phyloP scores from a whole-genome alignment of 2,329 filamentous ascomycete species.

The Sordariomycetes sp. region DNA sequence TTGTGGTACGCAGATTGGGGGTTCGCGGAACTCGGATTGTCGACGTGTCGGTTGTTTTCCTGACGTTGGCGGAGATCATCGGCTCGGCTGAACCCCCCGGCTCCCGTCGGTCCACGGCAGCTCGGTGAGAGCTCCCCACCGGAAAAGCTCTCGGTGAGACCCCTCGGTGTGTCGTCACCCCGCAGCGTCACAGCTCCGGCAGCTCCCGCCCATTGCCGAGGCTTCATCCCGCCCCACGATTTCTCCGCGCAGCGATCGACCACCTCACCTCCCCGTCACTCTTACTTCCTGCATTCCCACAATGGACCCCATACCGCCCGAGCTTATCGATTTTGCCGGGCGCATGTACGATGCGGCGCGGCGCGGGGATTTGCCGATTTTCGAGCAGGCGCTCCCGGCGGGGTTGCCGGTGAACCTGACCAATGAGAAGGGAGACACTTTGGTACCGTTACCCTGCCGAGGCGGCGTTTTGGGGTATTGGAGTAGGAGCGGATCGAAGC shows the following conservation, averaged over 20 bases:
- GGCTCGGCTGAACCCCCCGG: neutral
- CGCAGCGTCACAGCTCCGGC: too few relatives aligned
- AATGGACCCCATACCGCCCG: slow-evolving; percentile 33
- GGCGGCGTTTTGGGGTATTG: neutral
- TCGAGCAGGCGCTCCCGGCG: slow-evolving; percentile 49
- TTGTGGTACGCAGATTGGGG: neutral
- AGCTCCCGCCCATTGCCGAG: neutral
- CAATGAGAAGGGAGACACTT: slow-evolving; percentile 60
- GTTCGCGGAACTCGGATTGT: neutral
- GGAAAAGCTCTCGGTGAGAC: neutral
- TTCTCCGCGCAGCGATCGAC: neutral
- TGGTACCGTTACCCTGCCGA: slow-evolving; percentile 28
- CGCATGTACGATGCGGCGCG: slow-evolving; percentile 57
- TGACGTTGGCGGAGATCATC: neutral
- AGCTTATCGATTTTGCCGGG: slow-evolving; percentile 50
- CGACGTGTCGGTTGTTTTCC: neutral
- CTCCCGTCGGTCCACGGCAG: neutral
- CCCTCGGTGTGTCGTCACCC: neutral
- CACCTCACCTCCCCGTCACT: neutral
- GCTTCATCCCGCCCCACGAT: neutral
- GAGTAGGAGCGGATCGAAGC: neutral
- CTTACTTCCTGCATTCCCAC: neutral
- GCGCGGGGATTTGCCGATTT: slow-evolving; percentile 38
- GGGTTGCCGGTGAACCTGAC: slow-evolving; percentile 58
- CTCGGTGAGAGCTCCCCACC: neutral